These are phyloP conservation scores for Chlamydomonas incerta DNA, from an alignment of 139 green algal genomes.

Conservation along the genomic window DNA sequence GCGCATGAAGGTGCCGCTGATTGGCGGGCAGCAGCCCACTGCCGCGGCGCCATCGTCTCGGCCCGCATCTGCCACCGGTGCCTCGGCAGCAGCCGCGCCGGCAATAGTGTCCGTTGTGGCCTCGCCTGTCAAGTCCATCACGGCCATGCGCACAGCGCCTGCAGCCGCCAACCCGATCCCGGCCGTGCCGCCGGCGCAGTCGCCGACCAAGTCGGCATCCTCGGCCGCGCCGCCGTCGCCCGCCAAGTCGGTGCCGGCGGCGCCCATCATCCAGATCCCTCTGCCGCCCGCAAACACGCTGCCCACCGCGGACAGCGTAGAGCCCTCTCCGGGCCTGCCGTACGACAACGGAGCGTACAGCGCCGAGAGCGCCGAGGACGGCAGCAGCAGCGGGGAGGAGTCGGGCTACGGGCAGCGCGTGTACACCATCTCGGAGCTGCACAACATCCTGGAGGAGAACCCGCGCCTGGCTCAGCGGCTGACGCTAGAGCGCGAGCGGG, in stretches of 20 bases:
- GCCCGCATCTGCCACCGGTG: background rate
- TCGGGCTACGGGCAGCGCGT: slow-evolving; percentile 28
- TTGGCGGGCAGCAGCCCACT: too few relatives aligned
- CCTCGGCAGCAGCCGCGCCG: background rate
- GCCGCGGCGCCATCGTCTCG: too few relatives aligned
- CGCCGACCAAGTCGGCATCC: too few relatives aligned
- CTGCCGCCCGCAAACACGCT: background rate
- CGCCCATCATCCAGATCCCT: slow-evolving; percentile 42
- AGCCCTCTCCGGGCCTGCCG: slow-evolving; percentile 13
- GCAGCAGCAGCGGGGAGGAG: slow-evolving; percentile 22
- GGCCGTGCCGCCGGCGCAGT: too few relatives aligned
- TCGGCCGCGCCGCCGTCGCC: background rate
- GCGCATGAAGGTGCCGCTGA: background rate
- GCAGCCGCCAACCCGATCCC: too few relatives aligned
- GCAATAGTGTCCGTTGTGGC: too few relatives aligned
- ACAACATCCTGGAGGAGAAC: slow-evolving; percentile 18
- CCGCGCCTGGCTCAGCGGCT: slow-evolving; percentile 15
- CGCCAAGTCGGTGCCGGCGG: background rate
- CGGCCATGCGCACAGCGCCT: too few relatives aligned
- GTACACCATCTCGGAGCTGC: slow-evolving; percentile 21
- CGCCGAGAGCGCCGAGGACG: slow-evolving; percentile 12
- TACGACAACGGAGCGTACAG: slow-evolving; percentile 37
- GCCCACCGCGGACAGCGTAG: background rate
- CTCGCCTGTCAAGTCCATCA: too few relatives aligned
- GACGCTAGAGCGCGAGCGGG: background rate